phyloP scores from a whole-genome alignment of 768 basidiomycete genomes.

The Leccinum barrowsii region DNA sequence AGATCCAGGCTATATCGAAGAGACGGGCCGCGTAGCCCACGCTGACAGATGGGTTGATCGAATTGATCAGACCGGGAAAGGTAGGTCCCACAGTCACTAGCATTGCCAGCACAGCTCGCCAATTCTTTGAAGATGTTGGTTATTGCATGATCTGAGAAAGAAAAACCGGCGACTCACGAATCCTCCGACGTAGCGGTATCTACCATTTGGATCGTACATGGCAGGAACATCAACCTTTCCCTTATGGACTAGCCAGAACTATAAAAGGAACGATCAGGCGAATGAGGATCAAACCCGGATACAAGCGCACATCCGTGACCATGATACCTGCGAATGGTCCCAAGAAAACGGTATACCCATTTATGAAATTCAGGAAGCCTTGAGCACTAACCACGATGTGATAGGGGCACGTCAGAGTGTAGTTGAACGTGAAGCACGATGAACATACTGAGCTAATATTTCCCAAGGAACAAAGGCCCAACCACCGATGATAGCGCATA shows the following conservation, averaged over 20 bases:
- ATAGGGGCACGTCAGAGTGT: neutral
- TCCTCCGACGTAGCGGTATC: constrained; percentile 75
- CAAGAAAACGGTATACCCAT: constrained; percentile 81
- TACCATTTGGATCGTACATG: constrained; percentile 76
- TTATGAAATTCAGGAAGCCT: constrained; percentile 77
- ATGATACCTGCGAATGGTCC: constrained; percentile 82
- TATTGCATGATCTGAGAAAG: neutral
- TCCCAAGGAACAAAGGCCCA: constrained; percentile 87
- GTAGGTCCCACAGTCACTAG: constrained; percentile 66
- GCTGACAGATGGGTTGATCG: constrained; percentile 61
- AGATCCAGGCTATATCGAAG: constrained; percentile 75
- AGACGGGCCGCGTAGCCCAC: constrained; percentile 56
- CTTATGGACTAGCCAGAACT: constrained; percentile 79
- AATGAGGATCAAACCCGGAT: neutral
- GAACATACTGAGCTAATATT: constrained; percentile 52
- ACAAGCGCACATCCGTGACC: constrained; percentile 49
- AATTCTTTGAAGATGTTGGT: constrained; percentile 53
- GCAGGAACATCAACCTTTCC: constrained; percentile 76
- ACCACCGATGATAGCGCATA: constrained; percentile 43
- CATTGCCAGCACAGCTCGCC: constrained; percentile 72
- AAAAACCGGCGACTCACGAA: constrained; percentile 47
- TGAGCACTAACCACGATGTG: constrained; percentile 38
- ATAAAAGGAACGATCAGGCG: constrained; percentile 5
- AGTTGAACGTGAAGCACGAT: neutral
- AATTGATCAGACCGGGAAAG: constrained; percentile 73